These are phyloP conservation scores for Boeremia lycopersici DNA, from an alignment of 2,329 filamentous ascomycete species.

Conservation along the genomic window DNA sequence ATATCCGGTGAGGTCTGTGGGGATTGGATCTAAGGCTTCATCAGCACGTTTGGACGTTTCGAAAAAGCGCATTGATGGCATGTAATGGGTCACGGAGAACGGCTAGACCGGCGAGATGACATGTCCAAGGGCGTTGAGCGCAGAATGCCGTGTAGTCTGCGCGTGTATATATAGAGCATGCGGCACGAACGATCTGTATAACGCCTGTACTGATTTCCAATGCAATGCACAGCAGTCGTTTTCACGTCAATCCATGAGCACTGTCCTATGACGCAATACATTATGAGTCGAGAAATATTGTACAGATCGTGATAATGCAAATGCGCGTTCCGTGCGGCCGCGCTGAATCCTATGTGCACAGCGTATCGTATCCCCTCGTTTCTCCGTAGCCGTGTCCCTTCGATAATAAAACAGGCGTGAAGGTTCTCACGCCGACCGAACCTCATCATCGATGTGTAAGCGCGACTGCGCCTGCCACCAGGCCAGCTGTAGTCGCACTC, in stretches of 20 bases:
- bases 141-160: slow-evolving; percentile 17
- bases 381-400: slow-evolving; percentile 9
- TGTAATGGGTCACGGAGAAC: slow-evolving; percentile 22
- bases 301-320: slow-evolving; percentile 29
- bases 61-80: slow-evolving; percentile 35
- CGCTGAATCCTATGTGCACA: slow-evolving; percentile 21
- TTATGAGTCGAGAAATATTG: slow-evolving; percentile 40
- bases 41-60: slow-evolving; percentile 25
- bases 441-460: neutral
- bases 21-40: slow-evolving; percentile 28
- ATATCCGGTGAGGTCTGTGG: slow-evolving; percentile 33
- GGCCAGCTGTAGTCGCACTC: neutral
- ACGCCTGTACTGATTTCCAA: slow-evolving; percentile 9
- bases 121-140: slow-evolving; percentile 13
- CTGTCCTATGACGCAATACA: slow-evolving; percentile 25
- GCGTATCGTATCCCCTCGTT: slow-evolving; percentile 15
- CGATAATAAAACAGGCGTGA: slow-evolving; percentile 31
- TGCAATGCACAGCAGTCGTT: neutral
- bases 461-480: neutral
- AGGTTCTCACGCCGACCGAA: slow-evolving; percentile 16
- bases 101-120: slow-evolving; percentile 9
- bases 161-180: slow-evolving; percentile 44
- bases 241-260: neutral
- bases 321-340: slow-evolving; percentile 13
- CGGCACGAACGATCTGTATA: slow-evolving; percentile 22